Evolutionary conservation across 441 rosid species (phyloP), one percentile per base, ranked within the genome.

Genomic region (Codiaeum variegatum): DNA sequence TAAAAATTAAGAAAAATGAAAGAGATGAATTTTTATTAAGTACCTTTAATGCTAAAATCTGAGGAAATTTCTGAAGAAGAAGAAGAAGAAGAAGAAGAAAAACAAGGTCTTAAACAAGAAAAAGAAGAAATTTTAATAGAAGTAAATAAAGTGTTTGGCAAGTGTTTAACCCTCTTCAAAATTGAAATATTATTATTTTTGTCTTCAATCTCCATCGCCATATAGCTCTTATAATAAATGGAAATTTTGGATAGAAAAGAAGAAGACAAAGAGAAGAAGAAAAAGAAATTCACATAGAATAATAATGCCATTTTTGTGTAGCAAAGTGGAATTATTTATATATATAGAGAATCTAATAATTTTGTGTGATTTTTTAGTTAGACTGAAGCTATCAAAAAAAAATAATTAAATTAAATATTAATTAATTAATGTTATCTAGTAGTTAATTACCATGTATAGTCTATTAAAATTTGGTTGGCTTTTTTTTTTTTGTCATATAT

Each of bases 31-130:
- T 66, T 31, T 28, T 16, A 24, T 9, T 42, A 32, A 38, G 1
- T 46, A 71, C 72, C 75, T 66, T 5, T 3, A 24, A 62, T 9
- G 69, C 7, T 52, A 52, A 31, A 28, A 52, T 59, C 52, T 12
- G 72, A 49, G 8, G 81, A 51, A 42, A 44, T 19, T 51, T 63
- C 65, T 24, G 72, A 8, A 19, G 72, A 69, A 29, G 65, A 69
- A 69, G 73, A 67, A 42, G 56, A 58, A 38, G 54, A n/a, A 38
- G 42, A 40, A 23, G 61, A 52, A 52, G 26, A 21, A 52, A 19
- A 40, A 3, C 31, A 21, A 8, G 60, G 51, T 28, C 12, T 70
- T 11, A 54, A 51, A 64, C 38, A 40, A 62, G 34, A 10, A 11
- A 31, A 31, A 47, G 70, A 60, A 44, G 69, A 58, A 28, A 26